Evolutionary conservation across 441 rosid genomes (phyloP).

Genomic region (Aleurites moluccanus): DNA sequence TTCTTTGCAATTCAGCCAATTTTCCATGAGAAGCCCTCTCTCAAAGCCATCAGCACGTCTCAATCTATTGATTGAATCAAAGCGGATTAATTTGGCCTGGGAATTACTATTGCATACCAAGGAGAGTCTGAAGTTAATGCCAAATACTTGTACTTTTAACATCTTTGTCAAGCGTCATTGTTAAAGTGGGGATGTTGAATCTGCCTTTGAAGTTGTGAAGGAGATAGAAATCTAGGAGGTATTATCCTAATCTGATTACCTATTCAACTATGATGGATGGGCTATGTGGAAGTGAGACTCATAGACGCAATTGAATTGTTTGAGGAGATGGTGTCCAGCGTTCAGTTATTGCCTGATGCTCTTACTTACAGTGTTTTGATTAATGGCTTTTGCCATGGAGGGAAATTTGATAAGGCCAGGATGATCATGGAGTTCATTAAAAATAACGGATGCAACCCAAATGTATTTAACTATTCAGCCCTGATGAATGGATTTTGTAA

Average conservation of each 20-base stretch:
- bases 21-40: constrained; percentile 76
- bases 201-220: constrained; percentile 61
- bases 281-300: constrained; percentile 55
- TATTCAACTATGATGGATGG: constrained; percentile 77
- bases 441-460: constrained; percentile 72
- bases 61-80: constrained; percentile 67
- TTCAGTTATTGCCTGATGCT: constrained; percentile 72
- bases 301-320: constrained; percentile 72
- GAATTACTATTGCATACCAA: constrained; percentile 52
- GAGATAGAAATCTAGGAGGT: constrained; percentile 56
- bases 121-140: constrained; percentile 46
- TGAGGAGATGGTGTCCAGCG: constrained; percentile 81
- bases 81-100: constrained; percentile 51
- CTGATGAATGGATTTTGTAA: constrained; percentile 70
- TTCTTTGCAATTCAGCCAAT: constrained; percentile 60
- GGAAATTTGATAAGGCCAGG: constrained; percentile 68
- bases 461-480: constrained; percentile 63
- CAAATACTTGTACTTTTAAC: constrained; percentile 84
- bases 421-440: constrained; percentile 80
- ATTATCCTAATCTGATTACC: constrained; percentile 77
- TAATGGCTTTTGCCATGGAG: constrained; percentile 64
- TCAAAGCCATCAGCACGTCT: constrained; percentile 81
- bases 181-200: constrained; percentile 54
- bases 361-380: constrained; percentile 70
- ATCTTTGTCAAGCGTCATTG: constrained; percentile 81